Conservation (phyloP, 2,329 filamentous ascomycete genomes). For the Talaromyces islandicus region DNA sequence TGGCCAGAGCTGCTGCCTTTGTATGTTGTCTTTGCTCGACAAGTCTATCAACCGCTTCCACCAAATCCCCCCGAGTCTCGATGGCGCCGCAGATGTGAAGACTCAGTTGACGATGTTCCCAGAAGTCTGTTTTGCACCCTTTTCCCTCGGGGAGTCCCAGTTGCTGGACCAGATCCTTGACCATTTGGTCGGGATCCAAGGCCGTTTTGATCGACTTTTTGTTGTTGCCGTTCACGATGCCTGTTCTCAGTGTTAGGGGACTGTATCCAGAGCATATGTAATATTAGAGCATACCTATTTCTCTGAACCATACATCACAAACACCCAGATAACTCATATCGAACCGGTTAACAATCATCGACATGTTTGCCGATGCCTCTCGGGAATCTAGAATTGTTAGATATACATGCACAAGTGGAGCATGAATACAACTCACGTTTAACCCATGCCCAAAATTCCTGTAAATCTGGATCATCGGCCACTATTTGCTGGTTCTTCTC, state of each 20-base stretch:
- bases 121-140: slow-evolving; percentile 46
- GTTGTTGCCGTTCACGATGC: slow-evolving; percentile 21
- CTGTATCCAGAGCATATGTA: background rate
- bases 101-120: slow-evolving; percentile 54
- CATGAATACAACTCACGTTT: slow-evolving; percentile 34
- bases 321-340: slow-evolving; percentile 59
- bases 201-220: slow-evolving; percentile 16
- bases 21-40: slow-evolving; percentile 51
- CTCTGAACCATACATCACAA: slow-evolving; percentile 53
- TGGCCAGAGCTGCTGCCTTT: slow-evolving; percentile 57
- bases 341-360: slow-evolving; percentile 51
- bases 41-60: slow-evolving; percentile 46
- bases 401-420: background rate
- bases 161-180: slow-evolving; percentile 46
- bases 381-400: slow-evolving; percentile 30
- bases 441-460: slow-evolving; percentile 55
- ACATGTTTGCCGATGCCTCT: slow-evolving; percentile 36
- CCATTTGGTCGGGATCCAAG: slow-evolving; percentile 30
- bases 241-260: background rate
- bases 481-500: slow-evolving; percentile 51
- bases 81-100: slow-evolving; percentile 55
- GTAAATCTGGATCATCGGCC: slow-evolving; percentile 50
- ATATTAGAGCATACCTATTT: slow-evolving; percentile 37
- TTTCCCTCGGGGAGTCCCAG: slow-evolving; percentile 49
- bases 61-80: slow-evolving; percentile 45